A percentile compares a stretch with the other conserved stretches of the same genome.
Conservation (phyloP, 257 asterid species). For the Gentiana dahurica region DNA sequence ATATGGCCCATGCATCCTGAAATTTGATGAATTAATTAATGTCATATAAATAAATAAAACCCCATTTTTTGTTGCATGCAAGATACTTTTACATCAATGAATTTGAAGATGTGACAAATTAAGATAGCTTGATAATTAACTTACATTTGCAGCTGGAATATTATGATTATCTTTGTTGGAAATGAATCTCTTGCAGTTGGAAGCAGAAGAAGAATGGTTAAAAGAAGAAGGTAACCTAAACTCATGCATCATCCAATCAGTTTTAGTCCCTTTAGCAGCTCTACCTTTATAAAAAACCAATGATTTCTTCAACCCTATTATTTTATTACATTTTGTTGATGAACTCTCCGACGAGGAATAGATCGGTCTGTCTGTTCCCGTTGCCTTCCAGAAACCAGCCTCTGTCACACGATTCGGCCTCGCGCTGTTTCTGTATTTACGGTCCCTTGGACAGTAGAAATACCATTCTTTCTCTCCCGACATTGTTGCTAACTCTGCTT, state of each 20-base stretch:
- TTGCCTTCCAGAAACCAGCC: conserved; percentile 95
- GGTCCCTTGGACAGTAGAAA: conserved; percentile 80
- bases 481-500: conserved; percentile 51
- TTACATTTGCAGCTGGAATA: conserved; percentile 53
- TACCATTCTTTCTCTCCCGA: conserved; percentile 93
- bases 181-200: conserved; percentile 22
- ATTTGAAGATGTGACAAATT: too few relatives aligned
- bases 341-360: conserved; percentile 60
- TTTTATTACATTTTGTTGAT: conserved; percentile 11
- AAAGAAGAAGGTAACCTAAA: conserved; percentile 63
- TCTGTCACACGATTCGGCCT: conserved; percentile 89
- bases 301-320: conserved; percentile 86
- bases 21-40: not conserved
- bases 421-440: conserved; percentile 76
- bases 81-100: too few relatives aligned
- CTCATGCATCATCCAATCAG: conserved; percentile 99
- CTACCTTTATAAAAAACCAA: conserved; percentile 84
- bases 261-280: conserved; percentile 82
- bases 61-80: too few relatives aligned
- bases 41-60: too few relatives aligned
- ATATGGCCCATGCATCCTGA: conserved; percentile 95
- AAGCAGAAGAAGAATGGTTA: conserved; percentile 27
- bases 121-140: not conserved
- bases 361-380: conserved; percentile 85
- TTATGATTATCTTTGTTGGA: conserved; percentile 30